These are phyloP conservation scores for Saccharum spontaneum DNA, from an alignment of 176 grass and related monocot species.

Conservation along the genomic window DNA sequence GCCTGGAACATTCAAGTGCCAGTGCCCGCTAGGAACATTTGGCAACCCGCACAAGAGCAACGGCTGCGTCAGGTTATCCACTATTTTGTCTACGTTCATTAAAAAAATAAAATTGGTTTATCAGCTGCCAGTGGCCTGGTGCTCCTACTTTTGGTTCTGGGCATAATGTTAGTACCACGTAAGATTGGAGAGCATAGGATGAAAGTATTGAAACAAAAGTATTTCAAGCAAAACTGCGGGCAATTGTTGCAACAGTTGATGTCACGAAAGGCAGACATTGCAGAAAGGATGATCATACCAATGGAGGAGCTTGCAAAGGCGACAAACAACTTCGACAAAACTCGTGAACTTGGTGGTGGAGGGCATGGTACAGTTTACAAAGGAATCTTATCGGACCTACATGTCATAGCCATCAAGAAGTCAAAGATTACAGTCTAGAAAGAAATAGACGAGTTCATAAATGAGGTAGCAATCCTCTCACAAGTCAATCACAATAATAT, in stretches of 20 bases:
- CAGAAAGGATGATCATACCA: not conserved
- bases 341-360: no score
- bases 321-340: no score
- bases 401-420: not conserved
- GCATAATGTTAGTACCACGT: not conserved
- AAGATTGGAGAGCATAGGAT: not conserved
- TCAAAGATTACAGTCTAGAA: not conserved
- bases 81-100: no score
- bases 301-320: not conserved
- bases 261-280: not conserved
- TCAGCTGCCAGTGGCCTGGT: not conserved
- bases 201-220: not conserved
- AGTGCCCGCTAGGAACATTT: no score
- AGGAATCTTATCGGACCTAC: not conserved
- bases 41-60: no score
- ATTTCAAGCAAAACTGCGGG: not conserved
- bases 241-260: not conserved
- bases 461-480: not conserved
- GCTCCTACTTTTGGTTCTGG: not conserved
- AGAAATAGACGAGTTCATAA: not conserved
- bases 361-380: no score
- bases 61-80: no score
- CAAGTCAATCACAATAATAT: not conserved
- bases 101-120: no score
- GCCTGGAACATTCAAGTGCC: no score